These are phyloP conservation scores for Penicillium canescens DNA, from an alignment of 495 filamentous ascomycete species.

Conservation along the genomic window DNA sequence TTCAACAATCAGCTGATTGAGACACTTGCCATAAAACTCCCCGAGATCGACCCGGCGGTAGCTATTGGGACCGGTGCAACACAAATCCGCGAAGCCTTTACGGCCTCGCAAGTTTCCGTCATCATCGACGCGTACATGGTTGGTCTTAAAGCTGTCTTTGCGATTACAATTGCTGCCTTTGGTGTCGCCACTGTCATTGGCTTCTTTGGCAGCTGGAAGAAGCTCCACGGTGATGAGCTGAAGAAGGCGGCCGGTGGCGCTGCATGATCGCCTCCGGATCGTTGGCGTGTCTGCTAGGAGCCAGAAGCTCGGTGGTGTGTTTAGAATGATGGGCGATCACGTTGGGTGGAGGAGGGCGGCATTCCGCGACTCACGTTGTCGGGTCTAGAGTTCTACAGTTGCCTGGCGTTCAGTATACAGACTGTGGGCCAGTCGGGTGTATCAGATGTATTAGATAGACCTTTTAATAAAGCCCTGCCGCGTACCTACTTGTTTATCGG, in stretches of 20 bases:
- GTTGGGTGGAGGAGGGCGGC: background rate
- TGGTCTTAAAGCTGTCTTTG: conserved; percentile 49
- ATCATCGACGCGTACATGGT: conserved; percentile 60
- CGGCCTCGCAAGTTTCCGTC: conserved; percentile 38
- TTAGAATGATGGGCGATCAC: background rate
- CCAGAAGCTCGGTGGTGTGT: too few species aligned
- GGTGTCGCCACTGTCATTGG: conserved; percentile 10
- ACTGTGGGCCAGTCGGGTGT: background rate
- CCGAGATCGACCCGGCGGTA: conserved; percentile 40
- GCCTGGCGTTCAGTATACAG: background rate
- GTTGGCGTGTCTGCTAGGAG: background rate
- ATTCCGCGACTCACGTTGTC: background rate
- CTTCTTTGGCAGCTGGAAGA: background rate
- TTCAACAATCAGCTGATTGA: conserved; percentile 45
- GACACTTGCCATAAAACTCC: conserved; percentile 29
- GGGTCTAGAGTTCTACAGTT: background rate
- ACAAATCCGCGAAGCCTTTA: conserved; percentile 47
- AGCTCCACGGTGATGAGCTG: background rate
- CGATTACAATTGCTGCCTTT: conserved; percentile 14
- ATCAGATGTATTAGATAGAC: background rate
- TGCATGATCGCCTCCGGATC: background rate
- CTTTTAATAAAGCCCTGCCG: background rate
- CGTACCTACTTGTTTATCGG: background rate
- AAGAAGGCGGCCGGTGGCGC: background rate
- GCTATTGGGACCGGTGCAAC: conserved; percentile 54